These are phyloP conservation scores for Picea abies DNA, from an alignment of 83 land plant genomes.

Conservation along the genomic window DNA sequence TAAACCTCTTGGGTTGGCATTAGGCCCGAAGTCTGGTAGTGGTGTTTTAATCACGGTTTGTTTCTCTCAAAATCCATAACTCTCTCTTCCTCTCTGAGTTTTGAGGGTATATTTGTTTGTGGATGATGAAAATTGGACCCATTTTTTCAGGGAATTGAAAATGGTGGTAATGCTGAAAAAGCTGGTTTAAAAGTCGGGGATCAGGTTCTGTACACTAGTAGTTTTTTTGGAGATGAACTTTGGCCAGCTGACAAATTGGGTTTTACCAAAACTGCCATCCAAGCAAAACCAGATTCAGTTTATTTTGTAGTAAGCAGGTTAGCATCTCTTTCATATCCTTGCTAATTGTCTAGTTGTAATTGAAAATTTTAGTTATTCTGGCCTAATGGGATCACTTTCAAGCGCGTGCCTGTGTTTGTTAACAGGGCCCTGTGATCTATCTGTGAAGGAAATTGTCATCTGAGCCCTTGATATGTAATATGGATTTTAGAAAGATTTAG, in stretches of 20 bases:
- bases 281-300: conserved; percentile 96
- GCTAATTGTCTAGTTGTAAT: too few relatives aligned
- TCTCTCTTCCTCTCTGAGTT: neutral
- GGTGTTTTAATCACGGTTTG: conserved; percentile 90
- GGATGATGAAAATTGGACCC: neutral
- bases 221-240: conserved; percentile 98
- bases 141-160: conserved; percentile 70
- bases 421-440: too few relatives aligned
- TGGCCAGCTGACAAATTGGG: conserved; percentile 99
- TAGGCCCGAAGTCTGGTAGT: conserved; percentile 94
- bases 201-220: conserved; percentile 98
- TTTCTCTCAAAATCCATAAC: neutral
- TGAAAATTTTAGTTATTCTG: too few relatives aligned
- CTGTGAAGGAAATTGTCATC: too few relatives aligned
- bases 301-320: conserved; percentile 96
- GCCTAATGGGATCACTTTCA: too few relatives aligned
- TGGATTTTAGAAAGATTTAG: too few relatives aligned
- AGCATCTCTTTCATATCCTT: neutral
- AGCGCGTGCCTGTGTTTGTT: too few relatives aligned
- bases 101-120: neutral
- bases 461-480: too few relatives aligned
- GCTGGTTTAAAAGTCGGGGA: conserved; percentile 94
- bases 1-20: conserved; percentile 90
- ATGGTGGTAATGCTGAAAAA: conserved; percentile 93
- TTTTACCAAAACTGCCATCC: conserved; percentile 96